Evolutionary conservation across 768 basidiomycete species (phyloP).

Genomic region (Baorangia bicolor): DNA sequence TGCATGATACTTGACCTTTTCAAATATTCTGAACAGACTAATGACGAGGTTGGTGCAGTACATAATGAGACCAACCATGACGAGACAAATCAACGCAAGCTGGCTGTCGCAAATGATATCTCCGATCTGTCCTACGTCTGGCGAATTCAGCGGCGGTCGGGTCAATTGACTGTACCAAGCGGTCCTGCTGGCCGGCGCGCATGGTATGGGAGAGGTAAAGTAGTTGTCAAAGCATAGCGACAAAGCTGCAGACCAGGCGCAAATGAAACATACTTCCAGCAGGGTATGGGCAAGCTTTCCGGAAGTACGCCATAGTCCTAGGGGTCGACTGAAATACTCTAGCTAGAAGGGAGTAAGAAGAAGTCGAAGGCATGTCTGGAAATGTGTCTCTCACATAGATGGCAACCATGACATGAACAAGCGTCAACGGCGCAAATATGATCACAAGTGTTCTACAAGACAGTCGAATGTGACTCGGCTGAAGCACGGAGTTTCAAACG

Average conservation of each 20-base stretch:
- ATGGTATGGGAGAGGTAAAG: conserved; percentile 83
- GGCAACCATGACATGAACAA: conserved; percentile 81
- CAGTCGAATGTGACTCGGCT: not conserved
- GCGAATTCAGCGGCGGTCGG: conserved; percentile 32
- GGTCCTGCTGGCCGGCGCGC: conserved; percentile 55
- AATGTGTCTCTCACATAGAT: conserved; percentile 63
- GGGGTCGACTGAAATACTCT: conserved; percentile 89
- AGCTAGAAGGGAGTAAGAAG: conserved; percentile 47
- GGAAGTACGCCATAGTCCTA: conserved; percentile 91
- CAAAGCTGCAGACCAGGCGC: conserved; percentile 89
- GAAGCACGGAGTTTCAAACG: not conserved
- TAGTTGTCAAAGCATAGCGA: conserved; percentile 90
- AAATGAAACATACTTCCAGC: conserved; percentile 86
- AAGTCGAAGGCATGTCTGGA: conserved; percentile 2
- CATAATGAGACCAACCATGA: conserved; percentile 72
- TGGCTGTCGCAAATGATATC: conserved; percentile 72
- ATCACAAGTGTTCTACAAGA: conserved; percentile 68
- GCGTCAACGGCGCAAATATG: conserved; percentile 79
- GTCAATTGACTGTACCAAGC: conserved; percentile 75
- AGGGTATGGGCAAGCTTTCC: conserved; percentile 85
- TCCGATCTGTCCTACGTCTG: conserved; percentile 44
- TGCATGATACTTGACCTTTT: conserved; percentile 80
- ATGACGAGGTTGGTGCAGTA: conserved; percentile 86
- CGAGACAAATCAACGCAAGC: conserved; percentile 72
- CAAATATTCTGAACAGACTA: conserved; percentile 82